phyloP scores from a whole-genome alignment of 1,139 yeast genomes.

The Kodamaea alishanica region DNA sequence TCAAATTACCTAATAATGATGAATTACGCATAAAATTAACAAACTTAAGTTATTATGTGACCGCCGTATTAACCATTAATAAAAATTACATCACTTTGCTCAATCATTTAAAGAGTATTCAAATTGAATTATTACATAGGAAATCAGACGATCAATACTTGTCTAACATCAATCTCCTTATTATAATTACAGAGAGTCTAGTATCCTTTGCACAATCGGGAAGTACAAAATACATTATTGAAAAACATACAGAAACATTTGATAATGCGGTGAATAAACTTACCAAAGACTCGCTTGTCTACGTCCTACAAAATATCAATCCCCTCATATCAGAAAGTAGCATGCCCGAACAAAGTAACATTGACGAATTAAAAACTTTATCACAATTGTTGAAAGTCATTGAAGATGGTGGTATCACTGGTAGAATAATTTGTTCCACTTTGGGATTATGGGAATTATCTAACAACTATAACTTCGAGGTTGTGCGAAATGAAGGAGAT shows the following conservation, averaged over 20 bases:
- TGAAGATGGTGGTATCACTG: slow-evolving; percentile 22
- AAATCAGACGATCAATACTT: slow-evolving; percentile 11
- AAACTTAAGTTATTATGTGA: slow-evolving; percentile 33
- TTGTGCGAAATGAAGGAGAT: slow-evolving; percentile 10
- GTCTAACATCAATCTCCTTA: slow-evolving; percentile 21
- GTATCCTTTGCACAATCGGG: slow-evolving; percentile 7
- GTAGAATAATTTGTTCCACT: slow-evolving; percentile 28
- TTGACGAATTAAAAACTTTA: slow-evolving; percentile 3
- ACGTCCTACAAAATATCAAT: slow-evolving; percentile 18
- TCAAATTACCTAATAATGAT: slow-evolving; percentile 12
- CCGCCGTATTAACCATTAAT: slow-evolving; percentile 30
- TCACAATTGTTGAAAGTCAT: slow-evolving; percentile 16
- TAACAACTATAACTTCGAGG: slow-evolving; percentile 19
- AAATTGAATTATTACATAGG: slow-evolving; percentile 14
- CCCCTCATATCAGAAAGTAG: slow-evolving; percentile 13
- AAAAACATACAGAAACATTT: slow-evolving; percentile 8
- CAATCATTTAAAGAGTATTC: slow-evolving; percentile 24
- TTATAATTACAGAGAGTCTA: slow-evolving; percentile 17
- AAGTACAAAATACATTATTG: slow-evolving; percentile 4
- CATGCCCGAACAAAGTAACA: slow-evolving; percentile 1
- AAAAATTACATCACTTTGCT: slow-evolving; percentile 29
- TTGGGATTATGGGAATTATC: slow-evolving; percentile 35
- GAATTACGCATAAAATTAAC: slow-evolving; percentile 19
- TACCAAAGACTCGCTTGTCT: slow-evolving; percentile 15
- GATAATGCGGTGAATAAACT: slow-evolving; percentile 7